Evolutionary conservation across 2,329 filamentous ascomycete genomes (phyloP), one percentile per base, ranked within the genome.

Genomic region (Cladosporium sp.): DNA sequence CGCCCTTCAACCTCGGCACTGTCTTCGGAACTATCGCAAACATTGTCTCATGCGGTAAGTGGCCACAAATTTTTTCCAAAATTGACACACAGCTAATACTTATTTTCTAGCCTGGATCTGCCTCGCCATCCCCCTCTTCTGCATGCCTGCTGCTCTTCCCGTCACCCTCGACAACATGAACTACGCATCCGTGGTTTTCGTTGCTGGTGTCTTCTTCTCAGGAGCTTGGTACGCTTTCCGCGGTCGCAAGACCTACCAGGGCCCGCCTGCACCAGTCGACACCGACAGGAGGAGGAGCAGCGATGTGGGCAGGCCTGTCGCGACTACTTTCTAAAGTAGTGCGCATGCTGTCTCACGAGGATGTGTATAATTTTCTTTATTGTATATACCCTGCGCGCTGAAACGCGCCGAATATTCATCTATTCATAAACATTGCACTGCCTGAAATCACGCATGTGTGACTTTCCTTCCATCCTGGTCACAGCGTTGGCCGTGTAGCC

Each of bases 141-240:
- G 85, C 73, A 69, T 67, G 85, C 88, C 87, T 0, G 81, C 84
- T 0, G 73, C 74, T 43, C 75, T 88, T n/a, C 84, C 84, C 5
- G 84, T 88, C 39, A 81, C 79, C 0, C 73, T 80, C 5, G 70
- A 74, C 17, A 80, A 77, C 39, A 87, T 90, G 78, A 91, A 91
- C 78, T 91, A 89, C 72, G 88, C 87, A 1, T 85, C 85, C 14
- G 88, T 86, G 36, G 88, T 91, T n/a, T 89, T 90, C 65, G 82
- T 87, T 25, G 85, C 79, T 5, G 87, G 88, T 62, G 80, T 83
- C 57, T 51, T 77, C 39, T 80, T 90, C 59, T 83, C 88, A 1
- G 80, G 78, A 9, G 72, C 75, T 7, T 91, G 87, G 87, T 91
- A 91, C 75, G 76, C 84, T 64, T 78, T 80, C 54, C 89, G 86